Conservation (phyloP, 257 asterid species). For the Forsythia viridissima region DNA sequence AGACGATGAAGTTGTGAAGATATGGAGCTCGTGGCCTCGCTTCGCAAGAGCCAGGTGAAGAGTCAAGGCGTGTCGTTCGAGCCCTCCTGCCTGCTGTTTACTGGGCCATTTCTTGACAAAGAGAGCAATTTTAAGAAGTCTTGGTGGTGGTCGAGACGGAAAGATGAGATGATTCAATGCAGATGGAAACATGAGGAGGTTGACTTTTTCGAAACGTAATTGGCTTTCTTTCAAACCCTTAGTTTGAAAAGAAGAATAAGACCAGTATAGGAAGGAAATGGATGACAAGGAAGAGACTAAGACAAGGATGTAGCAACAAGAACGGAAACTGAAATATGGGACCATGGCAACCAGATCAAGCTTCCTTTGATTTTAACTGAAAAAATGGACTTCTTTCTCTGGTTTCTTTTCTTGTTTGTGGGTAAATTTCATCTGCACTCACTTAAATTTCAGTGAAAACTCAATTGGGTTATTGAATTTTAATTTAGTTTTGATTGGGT, state of each 20-base stretch:
- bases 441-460: too few species aligned
- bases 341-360: background rate
- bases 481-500: too few species aligned
- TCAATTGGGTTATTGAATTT: too few species aligned
- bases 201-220: slow-evolving; percentile 9
- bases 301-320: slow-evolving; percentile 35
- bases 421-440: too few species aligned
- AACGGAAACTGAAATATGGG: slow-evolving; percentile 33
- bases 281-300: slow-evolving; percentile 47
- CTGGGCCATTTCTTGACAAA: slow-evolving; percentile 82
- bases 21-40: slow-evolving; percentile 72
- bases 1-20: slow-evolving; percentile 54
- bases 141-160: slow-evolving; percentile 36
- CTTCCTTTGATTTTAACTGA: too few species aligned
- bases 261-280: slow-evolving; percentile 42
- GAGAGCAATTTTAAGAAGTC: slow-evolving; percentile 57
- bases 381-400: too few species aligned
- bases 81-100: slow-evolving; percentile 60
- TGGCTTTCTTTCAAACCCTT: slow-evolving; percentile 11
- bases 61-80: slow-evolving; percentile 73
- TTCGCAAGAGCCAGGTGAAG: slow-evolving; percentile 62
- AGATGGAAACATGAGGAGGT: slow-evolving; percentile 46
- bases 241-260: slow-evolving; percentile 29
- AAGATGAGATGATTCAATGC: slow-evolving; percentile 66
- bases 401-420: too few species aligned